Evolutionary conservation across 2,329 filamentous ascomycete species (phyloP).

Genomic region (Diaporthe capsici): DNA sequence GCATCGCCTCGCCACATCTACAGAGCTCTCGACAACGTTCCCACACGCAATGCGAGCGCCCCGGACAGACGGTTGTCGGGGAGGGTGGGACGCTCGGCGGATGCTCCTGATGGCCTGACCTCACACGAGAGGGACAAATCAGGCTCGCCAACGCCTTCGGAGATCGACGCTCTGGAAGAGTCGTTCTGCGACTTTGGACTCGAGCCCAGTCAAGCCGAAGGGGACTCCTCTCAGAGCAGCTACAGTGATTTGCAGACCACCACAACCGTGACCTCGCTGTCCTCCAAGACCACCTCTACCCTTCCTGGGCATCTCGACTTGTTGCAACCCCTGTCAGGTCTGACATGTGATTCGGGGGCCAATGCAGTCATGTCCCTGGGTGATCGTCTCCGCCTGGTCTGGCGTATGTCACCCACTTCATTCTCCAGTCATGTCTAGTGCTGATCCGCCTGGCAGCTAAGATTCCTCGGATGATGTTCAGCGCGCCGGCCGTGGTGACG

Average conservation of each 20-base stretch:
- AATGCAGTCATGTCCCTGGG: not conserved
- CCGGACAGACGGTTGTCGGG: too few relatives aligned
- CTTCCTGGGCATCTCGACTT: not conserved
- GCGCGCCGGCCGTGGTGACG: conserved; percentile 62
- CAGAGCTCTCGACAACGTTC: conserved; percentile 30
- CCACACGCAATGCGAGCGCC: not conserved
- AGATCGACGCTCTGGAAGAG: conserved; percentile 38
- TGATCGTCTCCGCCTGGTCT: conserved; percentile 30
- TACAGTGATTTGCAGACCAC: not conserved
- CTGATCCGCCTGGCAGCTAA: not conserved
- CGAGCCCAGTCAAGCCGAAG: conserved; percentile 10
- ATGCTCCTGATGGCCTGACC: not conserved
- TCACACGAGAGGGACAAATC: not conserved
- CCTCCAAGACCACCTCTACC: not conserved
- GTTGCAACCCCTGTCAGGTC: not conserved
- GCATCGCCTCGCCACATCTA: not conserved
- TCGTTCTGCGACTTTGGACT: conserved; percentile 18
- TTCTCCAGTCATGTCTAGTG: not conserved
- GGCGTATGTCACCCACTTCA: conserved; percentile 32
- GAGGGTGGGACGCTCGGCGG: not conserved
- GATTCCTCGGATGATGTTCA: conserved; percentile 55
- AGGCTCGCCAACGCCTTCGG: conserved; percentile 38
- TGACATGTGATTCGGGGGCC: not conserved
- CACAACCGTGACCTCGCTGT: not conserved
- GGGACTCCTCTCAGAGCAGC: conserved; percentile 1